These are phyloP conservation scores for Berkeleyomyces rouxiae DNA, from an alignment of 2,329 filamentous ascomycete genomes.

Conservation along the genomic window DNA sequence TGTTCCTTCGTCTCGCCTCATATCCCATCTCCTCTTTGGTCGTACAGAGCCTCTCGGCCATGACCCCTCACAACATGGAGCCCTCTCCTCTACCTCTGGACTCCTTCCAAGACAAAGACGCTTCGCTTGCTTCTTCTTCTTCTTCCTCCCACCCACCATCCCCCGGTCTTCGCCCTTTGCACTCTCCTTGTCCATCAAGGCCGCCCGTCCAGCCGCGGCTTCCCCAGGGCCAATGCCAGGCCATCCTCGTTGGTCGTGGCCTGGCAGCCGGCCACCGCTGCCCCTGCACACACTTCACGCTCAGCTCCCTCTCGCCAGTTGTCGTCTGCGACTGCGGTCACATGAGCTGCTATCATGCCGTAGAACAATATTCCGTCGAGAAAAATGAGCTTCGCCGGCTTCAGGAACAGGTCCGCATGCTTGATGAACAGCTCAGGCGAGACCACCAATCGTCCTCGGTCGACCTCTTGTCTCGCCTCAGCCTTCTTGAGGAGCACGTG, in stretches of 20 bases:
- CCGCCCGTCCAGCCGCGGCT: slow-evolving; percentile 24
- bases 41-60: not conserved
- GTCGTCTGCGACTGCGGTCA: slow-evolving; percentile 43
- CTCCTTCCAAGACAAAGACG: not conserved
- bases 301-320: slow-evolving; percentile 36
- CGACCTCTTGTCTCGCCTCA: slow-evolving; percentile 28
- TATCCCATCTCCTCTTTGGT: not conserved
- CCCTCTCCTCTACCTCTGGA: slow-evolving; percentile 8
- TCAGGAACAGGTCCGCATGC: slow-evolving; percentile 27
- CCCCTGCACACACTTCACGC: slow-evolving; percentile 39
- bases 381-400: slow-evolving; percentile 33
- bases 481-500: slow-evolving; percentile 35
- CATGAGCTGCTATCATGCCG: slow-evolving; percentile 41
- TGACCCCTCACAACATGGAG: slow-evolving; percentile 9
- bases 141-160: not conserved
- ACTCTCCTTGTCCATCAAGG: slow-evolving; percentile 1
- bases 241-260: slow-evolving; percentile 39
- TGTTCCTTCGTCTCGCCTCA: not conserved
- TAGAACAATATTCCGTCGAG: slow-evolving; percentile 29
- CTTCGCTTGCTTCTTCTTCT: not conserved
- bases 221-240: slow-evolving; percentile 41
- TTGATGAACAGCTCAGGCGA: slow-evolving; percentile 28
- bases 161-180: slow-evolving; percentile 16
- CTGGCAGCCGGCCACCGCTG: slow-evolving; percentile 38
- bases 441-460: slow-evolving; percentile 24